Conservation (phyloP, 164 flowering plant species). For the Malania oleifera region DNA sequence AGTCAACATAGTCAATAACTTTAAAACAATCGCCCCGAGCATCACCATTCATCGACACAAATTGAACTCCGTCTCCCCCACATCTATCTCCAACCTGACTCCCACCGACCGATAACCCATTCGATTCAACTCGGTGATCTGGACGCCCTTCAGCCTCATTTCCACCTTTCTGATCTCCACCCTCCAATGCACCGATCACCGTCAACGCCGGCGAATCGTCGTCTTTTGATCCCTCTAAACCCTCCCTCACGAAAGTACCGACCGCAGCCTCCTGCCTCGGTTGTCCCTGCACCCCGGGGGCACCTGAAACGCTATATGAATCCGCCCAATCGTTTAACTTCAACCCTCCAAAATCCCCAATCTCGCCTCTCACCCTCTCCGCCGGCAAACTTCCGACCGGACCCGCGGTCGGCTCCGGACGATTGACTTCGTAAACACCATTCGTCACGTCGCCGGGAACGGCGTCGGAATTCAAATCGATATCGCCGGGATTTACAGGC, state of each 20-base stretch:
- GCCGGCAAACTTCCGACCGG: neutral
- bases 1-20: neutral
- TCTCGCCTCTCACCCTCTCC: neutral
- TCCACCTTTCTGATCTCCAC: neutral
- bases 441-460: conserved; percentile 10
- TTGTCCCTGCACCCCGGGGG: neutral
- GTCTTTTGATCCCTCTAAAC: neutral
- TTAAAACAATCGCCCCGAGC: neutral
- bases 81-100: neutral
- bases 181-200: neutral
- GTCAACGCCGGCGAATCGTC: neutral
- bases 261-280: neutral
- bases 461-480: conserved; percentile 22
- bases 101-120: neutral
- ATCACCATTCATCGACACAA: neutral
- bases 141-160: too few relatives aligned
- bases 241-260: neutral
- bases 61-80: neutral
- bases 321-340: neutral
- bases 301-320: neutral
- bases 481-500: conserved; percentile 10
- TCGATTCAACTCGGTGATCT: too few relatives aligned
- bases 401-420: conserved; percentile 6
- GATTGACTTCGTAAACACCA: neutral
- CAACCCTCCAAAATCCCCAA: neutral